These are phyloP conservation scores for Hirschioporus abietinus DNA, from an alignment of 768 basidiomycete species.

Conservation along the genomic window DNA sequence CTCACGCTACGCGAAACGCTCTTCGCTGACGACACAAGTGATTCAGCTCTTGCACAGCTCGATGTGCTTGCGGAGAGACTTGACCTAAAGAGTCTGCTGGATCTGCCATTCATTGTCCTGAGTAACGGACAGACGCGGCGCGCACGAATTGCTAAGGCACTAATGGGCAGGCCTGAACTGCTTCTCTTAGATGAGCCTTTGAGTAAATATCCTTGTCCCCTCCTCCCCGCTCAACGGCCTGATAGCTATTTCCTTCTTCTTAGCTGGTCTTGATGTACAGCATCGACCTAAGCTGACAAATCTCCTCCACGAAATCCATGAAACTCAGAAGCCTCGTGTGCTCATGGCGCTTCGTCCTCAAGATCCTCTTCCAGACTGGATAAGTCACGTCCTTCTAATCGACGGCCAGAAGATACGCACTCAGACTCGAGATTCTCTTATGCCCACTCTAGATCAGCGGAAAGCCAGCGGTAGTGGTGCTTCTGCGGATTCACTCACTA, in stretches of 20 bases:
- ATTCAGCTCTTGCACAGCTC: constrained; percentile 34
- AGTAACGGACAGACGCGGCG: constrained; percentile 91
- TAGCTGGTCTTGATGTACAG: constrained; percentile 73
- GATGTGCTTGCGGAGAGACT: constrained; percentile 50
- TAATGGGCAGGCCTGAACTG: constrained; percentile 65
- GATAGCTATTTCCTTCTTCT: constrained; percentile 1
- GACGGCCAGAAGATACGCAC: constrained; percentile 36
- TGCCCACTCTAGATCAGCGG: not conserved
- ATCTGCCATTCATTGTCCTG: constrained; percentile 77
- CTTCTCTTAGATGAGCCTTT: constrained; percentile 90
- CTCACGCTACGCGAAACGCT: constrained; percentile 71
- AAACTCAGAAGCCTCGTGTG: constrained; percentile 45
- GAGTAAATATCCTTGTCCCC: constrained; percentile 42
- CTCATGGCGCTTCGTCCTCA: constrained; percentile 65
- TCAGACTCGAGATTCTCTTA: constrained; percentile 15
- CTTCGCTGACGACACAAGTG: constrained; percentile 44
- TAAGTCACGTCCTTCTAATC: constrained; percentile 61
- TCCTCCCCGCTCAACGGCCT: constrained; percentile 1
- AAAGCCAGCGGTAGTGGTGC: not conserved
- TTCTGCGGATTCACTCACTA: not conserved
- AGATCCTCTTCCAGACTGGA: constrained; percentile 68
- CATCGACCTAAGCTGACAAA: constrained; percentile 51
- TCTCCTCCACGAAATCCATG: constrained; percentile 52
- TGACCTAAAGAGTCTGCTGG: constrained; percentile 57
- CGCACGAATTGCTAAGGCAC: constrained; percentile 74